Evolutionary conservation across 331 rosid genomes (phyloP).

Genomic region (Ulmus americana): DNA sequence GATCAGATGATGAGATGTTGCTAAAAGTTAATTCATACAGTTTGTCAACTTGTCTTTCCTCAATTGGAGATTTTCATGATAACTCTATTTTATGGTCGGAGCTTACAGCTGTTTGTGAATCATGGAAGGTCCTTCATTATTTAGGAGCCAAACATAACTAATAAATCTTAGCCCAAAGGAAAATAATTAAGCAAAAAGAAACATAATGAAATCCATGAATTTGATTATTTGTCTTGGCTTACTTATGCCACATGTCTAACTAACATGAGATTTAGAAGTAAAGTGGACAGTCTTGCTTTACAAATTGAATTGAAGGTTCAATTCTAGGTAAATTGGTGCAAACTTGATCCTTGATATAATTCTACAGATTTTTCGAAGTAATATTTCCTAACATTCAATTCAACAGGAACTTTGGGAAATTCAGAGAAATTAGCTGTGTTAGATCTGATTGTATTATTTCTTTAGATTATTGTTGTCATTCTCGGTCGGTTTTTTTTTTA

Average conservation of each 20-base stretch:
- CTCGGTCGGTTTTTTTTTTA: background rate
- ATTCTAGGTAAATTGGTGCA: background rate
- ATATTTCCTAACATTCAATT: too few species aligned
- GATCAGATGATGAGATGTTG: background rate
- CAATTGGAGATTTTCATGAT: background rate
- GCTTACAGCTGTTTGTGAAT: background rate
- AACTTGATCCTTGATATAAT: background rate
- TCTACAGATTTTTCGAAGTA: background rate
- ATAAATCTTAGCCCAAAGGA: too few species aligned
- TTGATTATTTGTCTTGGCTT: background rate
- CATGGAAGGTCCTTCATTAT: background rate
- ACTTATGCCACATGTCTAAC: background rate
- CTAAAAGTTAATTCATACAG: background rate
- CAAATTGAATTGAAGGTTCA: slow-evolving; percentile 1
- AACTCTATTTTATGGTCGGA: background rate
- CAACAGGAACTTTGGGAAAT: too few species aligned
- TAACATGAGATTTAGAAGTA: background rate
- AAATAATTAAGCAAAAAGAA: too few species aligned
- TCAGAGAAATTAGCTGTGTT: background rate
- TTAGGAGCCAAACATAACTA: background rate
- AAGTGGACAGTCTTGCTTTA: background rate
- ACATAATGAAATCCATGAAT: background rate
- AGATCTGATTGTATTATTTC: slow-evolving; percentile 7
- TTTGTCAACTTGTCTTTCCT: background rate
- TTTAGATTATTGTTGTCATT: background rate